Evolutionary conservation across 176 grass and related monocot species (phyloP).

Genomic region (Eleusine coracana): DNA sequence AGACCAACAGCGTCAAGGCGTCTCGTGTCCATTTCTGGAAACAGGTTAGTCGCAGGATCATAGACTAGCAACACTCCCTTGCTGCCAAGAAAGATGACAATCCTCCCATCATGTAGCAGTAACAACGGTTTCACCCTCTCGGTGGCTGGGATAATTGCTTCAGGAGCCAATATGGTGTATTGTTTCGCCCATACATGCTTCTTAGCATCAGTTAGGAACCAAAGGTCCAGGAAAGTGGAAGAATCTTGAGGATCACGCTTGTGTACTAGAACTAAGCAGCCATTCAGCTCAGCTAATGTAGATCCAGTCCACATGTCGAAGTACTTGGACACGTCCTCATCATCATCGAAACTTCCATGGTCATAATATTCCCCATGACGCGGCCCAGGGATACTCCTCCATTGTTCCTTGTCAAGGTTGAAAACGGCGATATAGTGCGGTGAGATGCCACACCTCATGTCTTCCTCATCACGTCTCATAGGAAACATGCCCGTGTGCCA

Average conservation of each 20-base stretch:
- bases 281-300: neutral
- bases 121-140: neutral
- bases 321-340: neutral
- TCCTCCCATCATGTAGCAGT: conserved; percentile 7
- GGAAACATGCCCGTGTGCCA: neutral
- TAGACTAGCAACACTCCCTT: neutral
- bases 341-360: neutral
- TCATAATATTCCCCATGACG: neutral
- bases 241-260: neutral
- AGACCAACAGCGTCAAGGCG: neutral
- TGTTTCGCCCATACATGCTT: neutral
- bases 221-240: neutral
- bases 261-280: neutral
- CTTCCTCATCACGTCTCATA: neutral
- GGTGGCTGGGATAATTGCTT: neutral
- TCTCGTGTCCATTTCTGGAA: neutral
- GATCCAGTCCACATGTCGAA: neutral
- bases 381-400: neutral
- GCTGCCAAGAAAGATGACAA: neutral
- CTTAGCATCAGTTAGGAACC: neutral
- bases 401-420: neutral
- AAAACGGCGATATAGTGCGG: neutral
- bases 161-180: neutral
- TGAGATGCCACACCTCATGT: neutral
- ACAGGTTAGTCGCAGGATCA: neutral